Base-by-base conservation (phyloP, 2,329 filamentous ascomycete genomes). In the Tetracladium maxilliforme region DNA sequence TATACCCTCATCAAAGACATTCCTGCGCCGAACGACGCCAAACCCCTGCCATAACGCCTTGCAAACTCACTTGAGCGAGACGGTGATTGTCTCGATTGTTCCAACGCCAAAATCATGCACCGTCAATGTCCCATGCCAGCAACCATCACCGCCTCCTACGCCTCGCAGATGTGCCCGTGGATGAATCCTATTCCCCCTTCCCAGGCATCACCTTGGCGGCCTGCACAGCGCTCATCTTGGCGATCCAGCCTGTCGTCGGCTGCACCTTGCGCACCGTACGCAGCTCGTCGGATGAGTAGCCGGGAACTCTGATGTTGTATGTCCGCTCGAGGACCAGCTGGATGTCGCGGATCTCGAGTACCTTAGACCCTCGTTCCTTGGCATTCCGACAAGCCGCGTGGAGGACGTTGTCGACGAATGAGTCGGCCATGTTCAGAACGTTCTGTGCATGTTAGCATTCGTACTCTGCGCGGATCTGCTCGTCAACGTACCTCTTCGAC, bases 171-270 rank as follows among this genome's bases (percentile, higher is more conserved):
- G n/a, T n/a, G n/a, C n/a, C 10, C 7, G 13, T 26, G 10, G 10
- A 11, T 26, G 15, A 24, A 18, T 33, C 16, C 23, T 44, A 36
- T 14, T 31, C 27, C n/a, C 30, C 37, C 33, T 43, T 47, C 14
- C 44, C 44, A 14, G 68, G 64, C 5, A 69, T 75, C 22, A 76
- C 84, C 59, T 95, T 95, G 23, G 84, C 83, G 3, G 86, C 87
- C 53, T 93, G 84, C 10, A 98, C 78, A 14, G 90, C 87, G 42
- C 84, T 87, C 77, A 98, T 92, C 63, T 98, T 98, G 37, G 80
- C 77, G 33, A 90, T 87, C 84, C 90, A 98, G 13, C 73, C 80
- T 10, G 77, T 60, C 12, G 83, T 75, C 3, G 90, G 90, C 47
- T 90, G 79, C 26, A 92, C 78, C 59, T 94, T 94, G 48, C 86